These are phyloP conservation scores for Iodosphaeria phyllophila DNA, from an alignment of 2,329 filamentous ascomycete genomes.

Conservation along the genomic window DNA sequence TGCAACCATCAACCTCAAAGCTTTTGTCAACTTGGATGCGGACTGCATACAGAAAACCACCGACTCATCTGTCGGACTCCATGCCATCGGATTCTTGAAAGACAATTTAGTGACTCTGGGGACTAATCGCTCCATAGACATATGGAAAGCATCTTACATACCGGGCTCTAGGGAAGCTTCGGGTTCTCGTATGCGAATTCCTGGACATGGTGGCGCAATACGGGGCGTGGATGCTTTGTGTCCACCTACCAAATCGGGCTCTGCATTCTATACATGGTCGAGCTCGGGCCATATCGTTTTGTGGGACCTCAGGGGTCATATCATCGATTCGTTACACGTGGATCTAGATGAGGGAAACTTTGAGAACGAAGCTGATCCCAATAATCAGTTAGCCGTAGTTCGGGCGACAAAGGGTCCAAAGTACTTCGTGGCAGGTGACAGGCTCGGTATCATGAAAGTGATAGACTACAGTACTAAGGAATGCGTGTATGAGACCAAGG, in stretches of 20 bases:
- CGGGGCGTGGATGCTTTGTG: slow-evolving; percentile 54
- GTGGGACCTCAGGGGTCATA: slow-evolving; percentile 59
- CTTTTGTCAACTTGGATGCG: slow-evolving; percentile 22
- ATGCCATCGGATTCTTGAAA: slow-evolving; percentile 50
- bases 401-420: slow-evolving; percentile 40
- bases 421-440: slow-evolving; percentile 69
- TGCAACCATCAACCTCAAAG: slow-evolving; percentile 29
- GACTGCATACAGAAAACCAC: slow-evolving; percentile 20
- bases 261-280: slow-evolving; percentile 82
- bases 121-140: slow-evolving; percentile 53
- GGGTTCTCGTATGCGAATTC: slow-evolving; percentile 32
- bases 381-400: slow-evolving; percentile 41
- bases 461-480: slow-evolving; percentile 42
- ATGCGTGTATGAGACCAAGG: slow-evolving; percentile 56
- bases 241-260: slow-evolving; percentile 37
- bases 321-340: slow-evolving; percentile 44
- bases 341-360: slow-evolving; percentile 44
- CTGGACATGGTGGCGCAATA: slow-evolving; percentile 45
- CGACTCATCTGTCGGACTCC: slow-evolving; percentile 25
- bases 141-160: slow-evolving; percentile 32
- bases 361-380: slow-evolving; percentile 28
- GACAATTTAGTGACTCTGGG: slow-evolving; percentile 60
- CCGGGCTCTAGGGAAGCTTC: slow-evolving; percentile 19
- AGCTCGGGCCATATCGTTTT: slow-evolving; percentile 62
- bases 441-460: slow-evolving; percentile 61